Base-by-base conservation (phyloP, 345 rosid species). In the Bruguiera parviflora region DNA sequence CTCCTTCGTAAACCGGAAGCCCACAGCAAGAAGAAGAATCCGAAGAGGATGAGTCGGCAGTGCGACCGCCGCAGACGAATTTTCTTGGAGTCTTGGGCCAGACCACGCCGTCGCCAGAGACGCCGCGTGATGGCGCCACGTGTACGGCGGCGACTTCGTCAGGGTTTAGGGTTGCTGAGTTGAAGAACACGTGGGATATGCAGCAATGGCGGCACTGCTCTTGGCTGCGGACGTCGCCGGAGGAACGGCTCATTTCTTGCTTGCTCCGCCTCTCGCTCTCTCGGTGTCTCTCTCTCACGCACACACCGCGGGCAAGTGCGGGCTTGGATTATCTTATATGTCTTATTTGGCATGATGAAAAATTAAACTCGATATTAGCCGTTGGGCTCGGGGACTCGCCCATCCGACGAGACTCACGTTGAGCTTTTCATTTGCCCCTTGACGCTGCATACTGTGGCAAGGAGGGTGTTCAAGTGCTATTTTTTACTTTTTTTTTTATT, bases 1-100 rank as follows among this genome's bases (percentile, higher is more conserved):
- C 97, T 32, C 96, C 94, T 33, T 78, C 79, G 64, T 81, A 83
- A n/a, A 85, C 66, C 19, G 83, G 85, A 52, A 86, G 85, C 55
- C 46, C 49, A 63, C 4, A 56, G 32, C 73, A 71, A 56, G 63
- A 52, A 28, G 62, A 37, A 61, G 71, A 37, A 43, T 8, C 49
- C 4, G 49, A 43, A 3, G 49, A 13, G 49, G 18, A 43, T 43
- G 49, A 43, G 49, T 13, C 49, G 49, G 18, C 19, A 13, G 49
- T 13, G 49, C 19, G 19, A 1, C 35, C 31, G 64, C 21, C 25
- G 58, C 66, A 21, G 69, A 64, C 69, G 24, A 75, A 61, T 55
- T 80, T 78, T 13, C 62, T 51, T 5, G 66, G 60, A 32, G 67
- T 27, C 43, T 16, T 74, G 37, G 78, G 64, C 51, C 69, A 0